Evolutionary conservation across 164 flowering plant genomes (phyloP), one percentile per base, ranked within the genome.

Genomic region (Echeveria elegans): DNA sequence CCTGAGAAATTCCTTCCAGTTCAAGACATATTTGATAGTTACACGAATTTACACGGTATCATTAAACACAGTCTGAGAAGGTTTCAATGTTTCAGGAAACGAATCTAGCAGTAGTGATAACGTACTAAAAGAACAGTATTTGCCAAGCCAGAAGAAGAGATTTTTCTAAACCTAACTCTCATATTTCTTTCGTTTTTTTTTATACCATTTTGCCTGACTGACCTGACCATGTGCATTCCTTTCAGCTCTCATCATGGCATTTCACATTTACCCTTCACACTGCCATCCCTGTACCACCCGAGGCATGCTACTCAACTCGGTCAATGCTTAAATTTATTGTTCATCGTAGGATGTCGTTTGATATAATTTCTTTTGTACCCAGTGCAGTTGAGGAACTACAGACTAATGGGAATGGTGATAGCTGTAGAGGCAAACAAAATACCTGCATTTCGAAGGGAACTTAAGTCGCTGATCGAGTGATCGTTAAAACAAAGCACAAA

Each of bases 111-210:
- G 66, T 68, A 36, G 56, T 37, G 48, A 18, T 64, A 82, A 80
- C 11, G 95, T n/a, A n/a, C n/a, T n/a, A n/a, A 86, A 66, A 76
- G 70, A 52, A 70, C 81, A 47, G 72, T 89, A 68, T 92, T 79
- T 67, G 24, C 71, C 34, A 88, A 87, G 75, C 86, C 82, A 16
- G 96, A 92, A 80, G 98, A 92, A 79, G 96, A 92, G 80, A 83
- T 92, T 77, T 88, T 89, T 72, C 82, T 79, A 45, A 77, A 87
- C 92, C 94, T 89, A 82, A 47, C 21, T 19, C 52, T 11, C 16
- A 10, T 38, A 38, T 14, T 38, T 10, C 12, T 8, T 14, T 8
- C 12, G 8, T 38, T 38, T 8, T 38, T 38, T 38, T 38, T 8
- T 10, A 10, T 8, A 10, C 38, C 38, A n/a, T n/a, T n/a, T n/a